Percentiles rank a stretch among this genome's conserved stretches.
Evolutionary conservation across 2,329 filamentous ascomycete genomes (phyloP).

Genomic region (Ophiostoma sp.): DNA sequence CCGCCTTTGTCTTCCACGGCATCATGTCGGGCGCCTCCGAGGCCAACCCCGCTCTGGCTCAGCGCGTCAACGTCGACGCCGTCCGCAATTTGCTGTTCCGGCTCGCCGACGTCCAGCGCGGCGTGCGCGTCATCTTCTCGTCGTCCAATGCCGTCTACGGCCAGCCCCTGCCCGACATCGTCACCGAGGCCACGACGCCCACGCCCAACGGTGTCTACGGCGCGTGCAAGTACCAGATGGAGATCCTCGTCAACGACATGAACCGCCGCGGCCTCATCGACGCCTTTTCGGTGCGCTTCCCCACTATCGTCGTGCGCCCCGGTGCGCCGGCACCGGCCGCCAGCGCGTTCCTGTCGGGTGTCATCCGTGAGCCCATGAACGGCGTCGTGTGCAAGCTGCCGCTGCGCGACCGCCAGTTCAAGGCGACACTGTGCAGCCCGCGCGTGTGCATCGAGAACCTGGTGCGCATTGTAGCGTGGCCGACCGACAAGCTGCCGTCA

Average conservation of each 20-base stretch:
- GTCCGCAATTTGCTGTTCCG: constrained; percentile 47
- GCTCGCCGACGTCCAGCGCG: constrained; percentile 45
- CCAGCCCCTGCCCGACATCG: constrained; percentile 47
- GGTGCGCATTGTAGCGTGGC: constrained; percentile 40
- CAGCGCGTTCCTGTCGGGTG: constrained; percentile 58
- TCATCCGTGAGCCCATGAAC: constrained; percentile 57
- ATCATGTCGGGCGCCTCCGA: constrained; percentile 63
- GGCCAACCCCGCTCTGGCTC: constrained; percentile 54
- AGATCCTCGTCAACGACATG: constrained; percentile 58
- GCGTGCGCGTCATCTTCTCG: constrained; percentile 55
- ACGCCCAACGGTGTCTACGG: constrained; percentile 60
- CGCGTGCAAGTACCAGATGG: constrained; percentile 57
- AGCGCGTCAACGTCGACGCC: constrained; percentile 57
- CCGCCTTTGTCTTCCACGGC: constrained; percentile 58
- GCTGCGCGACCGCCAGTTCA: constrained; percentile 45
- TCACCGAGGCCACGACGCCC: constrained; percentile 47
- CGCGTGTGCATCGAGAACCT: constrained; percentile 49
- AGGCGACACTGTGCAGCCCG: constrained; percentile 51
- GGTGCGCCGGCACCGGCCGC: constrained; percentile 56
- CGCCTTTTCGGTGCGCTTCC: constrained; percentile 53
- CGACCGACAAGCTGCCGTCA: constrained; percentile 38
- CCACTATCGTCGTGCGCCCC: constrained; percentile 56
- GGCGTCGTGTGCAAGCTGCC: constrained; percentile 51
- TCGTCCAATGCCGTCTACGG: constrained; percentile 61
- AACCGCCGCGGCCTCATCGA: constrained; percentile 54